A percentile compares a stretch with the other conserved stretches of the same genome.
Conservation (phyloP, 2,329 filamentous ascomycete genomes). For the Ophiobolus disseminans region DNA sequence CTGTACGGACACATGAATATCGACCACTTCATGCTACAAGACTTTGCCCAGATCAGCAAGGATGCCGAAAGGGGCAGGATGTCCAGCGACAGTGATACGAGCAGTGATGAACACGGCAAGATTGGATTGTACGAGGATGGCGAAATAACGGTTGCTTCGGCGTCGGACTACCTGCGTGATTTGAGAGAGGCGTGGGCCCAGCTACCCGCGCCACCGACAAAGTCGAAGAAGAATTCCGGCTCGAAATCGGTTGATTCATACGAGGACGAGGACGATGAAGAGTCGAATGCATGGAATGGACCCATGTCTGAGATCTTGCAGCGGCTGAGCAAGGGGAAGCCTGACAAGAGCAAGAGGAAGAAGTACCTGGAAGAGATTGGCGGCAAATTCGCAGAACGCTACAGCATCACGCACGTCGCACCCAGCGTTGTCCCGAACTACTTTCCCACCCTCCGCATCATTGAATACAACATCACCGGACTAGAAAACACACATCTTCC, state of each 20-base stretch:
- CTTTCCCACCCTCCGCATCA: conserved; percentile 86
- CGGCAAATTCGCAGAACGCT: conserved; percentile 83
- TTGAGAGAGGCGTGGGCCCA: conserved; percentile 79
- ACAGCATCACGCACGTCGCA: conserved; percentile 78
- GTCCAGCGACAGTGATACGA: conserved; percentile 32
- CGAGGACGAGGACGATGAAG: conserved; percentile 24
- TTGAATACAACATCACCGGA: conserved; percentile 90
- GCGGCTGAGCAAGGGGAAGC: conserved; percentile 26
- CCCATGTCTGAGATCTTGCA: conserved; percentile 17
- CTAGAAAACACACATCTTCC: conserved; percentile 61
- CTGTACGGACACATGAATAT: conserved; percentile 98
- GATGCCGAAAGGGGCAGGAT: conserved; percentile 55
- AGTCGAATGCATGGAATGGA: conserved; percentile 31
- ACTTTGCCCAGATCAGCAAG: conserved; percentile 77
- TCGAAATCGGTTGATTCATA: conserved; percentile 16
- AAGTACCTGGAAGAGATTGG: conserved; percentile 73
- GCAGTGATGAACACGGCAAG: conserved; percentile 31
- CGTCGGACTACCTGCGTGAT: conserved; percentile 79
- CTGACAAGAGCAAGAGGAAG: conserved; percentile 54
- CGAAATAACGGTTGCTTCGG: conserved; percentile 70
- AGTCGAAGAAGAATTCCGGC: conserved; percentile 22
- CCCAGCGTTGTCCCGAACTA: conserved; percentile 93
- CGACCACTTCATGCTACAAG: conserved; percentile 94
- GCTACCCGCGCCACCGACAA: conserved; percentile 61
- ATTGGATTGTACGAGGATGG: conserved; percentile 44